Percentiles rank a stretch among this genome's conserved stretches.
phyloP scores from a whole-genome alignment of 176 grass and related monocot species.

The Poa annua region DNA sequence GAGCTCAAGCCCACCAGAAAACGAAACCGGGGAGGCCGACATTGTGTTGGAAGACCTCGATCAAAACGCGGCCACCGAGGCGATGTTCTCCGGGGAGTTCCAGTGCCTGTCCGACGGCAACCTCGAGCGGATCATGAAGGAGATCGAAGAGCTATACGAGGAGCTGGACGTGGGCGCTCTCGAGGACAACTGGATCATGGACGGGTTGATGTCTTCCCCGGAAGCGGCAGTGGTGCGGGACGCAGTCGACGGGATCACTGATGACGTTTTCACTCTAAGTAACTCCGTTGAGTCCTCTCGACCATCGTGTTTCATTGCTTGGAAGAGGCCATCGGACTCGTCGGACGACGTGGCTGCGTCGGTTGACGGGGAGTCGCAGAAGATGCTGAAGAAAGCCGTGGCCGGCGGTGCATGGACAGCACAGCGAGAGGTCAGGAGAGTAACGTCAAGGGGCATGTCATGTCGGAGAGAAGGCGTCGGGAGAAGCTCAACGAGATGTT shows the following conservation, averaged over 20 bases:
- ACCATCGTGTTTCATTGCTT: slow-evolving; percentile 54
- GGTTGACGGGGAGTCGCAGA: slow-evolving; percentile 51
- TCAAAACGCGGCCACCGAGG: neutral
- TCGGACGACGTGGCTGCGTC: neutral
- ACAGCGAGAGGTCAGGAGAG: slow-evolving; percentile 39
- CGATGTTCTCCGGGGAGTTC: neutral
- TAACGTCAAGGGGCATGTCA: slow-evolving; percentile 56
- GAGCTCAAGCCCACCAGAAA: slow-evolving; percentile 46
- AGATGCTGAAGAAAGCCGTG: slow-evolving; percentile 75
- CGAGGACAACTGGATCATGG: slow-evolving; percentile 48
- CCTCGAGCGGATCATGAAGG: slow-evolving; percentile 32
- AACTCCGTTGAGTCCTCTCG: slow-evolving; percentile 15
- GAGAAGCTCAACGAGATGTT: slow-evolving; percentile 95
- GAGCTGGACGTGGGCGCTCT: slow-evolving; percentile 52
- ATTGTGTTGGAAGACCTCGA: slow-evolving; percentile 39
- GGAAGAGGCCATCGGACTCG: slow-evolving; percentile 37
- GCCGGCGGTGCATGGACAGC: slow-evolving; percentile 37
- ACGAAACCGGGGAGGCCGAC: slow-evolving; percentile 42
- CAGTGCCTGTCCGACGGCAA: neutral
- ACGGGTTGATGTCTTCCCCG: slow-evolving; percentile 35
- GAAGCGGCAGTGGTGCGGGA: neutral
- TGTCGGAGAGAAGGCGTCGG: slow-evolving; percentile 68
- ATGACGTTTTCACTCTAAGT: neutral
- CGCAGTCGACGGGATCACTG: neutral
- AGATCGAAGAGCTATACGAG: slow-evolving; percentile 48